These are phyloP conservation scores for Plasmopara viticola DNA, from an alignment of 352 stramenopile genomes.

Conservation along the genomic window DNA sequence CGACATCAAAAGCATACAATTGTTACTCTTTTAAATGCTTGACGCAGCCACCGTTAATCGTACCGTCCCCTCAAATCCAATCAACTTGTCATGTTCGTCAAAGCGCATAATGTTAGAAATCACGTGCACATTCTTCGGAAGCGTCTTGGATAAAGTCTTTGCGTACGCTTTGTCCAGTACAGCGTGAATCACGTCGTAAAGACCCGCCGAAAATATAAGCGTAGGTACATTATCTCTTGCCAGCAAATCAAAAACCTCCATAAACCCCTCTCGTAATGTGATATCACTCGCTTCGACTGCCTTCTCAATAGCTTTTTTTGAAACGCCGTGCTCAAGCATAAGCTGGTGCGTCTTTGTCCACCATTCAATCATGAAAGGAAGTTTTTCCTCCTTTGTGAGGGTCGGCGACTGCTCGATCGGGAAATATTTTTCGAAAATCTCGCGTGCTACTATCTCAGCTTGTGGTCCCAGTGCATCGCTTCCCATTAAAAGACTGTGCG, in stretches of 20 bases:
- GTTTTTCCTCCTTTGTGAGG: conserved; percentile 61
- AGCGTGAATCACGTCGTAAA: conserved; percentile 78
- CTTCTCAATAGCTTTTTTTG: conserved; percentile 30
- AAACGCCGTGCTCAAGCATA: conserved; percentile 54
- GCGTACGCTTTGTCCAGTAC: conserved; percentile 65
- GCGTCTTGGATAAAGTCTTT: conserved; percentile 18
- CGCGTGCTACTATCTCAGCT: conserved; percentile 20
- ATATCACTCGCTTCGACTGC: conserved; percentile 51
- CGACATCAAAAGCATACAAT: conserved; percentile 3
- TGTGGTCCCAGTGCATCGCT: conserved; percentile 37
- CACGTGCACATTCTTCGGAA: conserved; percentile 62
- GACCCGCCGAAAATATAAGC: conserved; percentile 62
- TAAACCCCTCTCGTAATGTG: conserved; percentile 48
- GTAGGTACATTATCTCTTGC: conserved; percentile 52
- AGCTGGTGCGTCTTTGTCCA: conserved; percentile 46
- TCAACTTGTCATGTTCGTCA: conserved; percentile 33
- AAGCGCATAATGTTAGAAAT: conserved; percentile 82
- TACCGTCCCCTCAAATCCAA: conserved; percentile 51
- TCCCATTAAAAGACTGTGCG: conserved; percentile 45
- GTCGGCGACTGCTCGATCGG: conserved; percentile 69
- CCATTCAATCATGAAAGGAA: conserved; percentile 75
- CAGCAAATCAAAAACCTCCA: conserved; percentile 55
- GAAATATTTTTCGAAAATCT: conserved; percentile 70
- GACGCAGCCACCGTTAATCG: background rate
- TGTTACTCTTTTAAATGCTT: background rate